Evolutionary conservation across 2,329 filamentous ascomycete species (phyloP), one percentile per base, ranked within the genome.

Genomic region (Botrytis cinerea): DNA sequence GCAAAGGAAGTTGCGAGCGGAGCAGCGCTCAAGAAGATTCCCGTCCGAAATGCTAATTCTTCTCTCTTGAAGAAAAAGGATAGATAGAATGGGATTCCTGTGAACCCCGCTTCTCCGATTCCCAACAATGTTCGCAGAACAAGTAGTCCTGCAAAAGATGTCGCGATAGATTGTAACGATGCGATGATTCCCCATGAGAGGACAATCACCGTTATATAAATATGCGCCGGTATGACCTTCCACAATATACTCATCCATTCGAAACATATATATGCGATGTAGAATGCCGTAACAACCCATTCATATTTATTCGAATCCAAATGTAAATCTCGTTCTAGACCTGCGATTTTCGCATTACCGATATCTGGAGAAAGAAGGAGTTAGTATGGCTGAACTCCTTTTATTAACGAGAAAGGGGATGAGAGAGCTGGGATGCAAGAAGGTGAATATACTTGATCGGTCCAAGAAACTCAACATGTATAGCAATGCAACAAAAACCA

Each of bases 381-480:
- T 67, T 54, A 67, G 64, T 4, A 28, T 48, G 6, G 43, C 28
- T 40, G 18, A 45, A 10, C 32, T 51, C 32, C 54, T 54, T 45
- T n/a, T n/a, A 25, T 54, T 59, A 20, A 71, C n/a, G 48, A 40
- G 10, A 46, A 60, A 14, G 43, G 18, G 35, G 25, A n/a, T 40
- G 45, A 51, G 32, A 62, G 51, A n/a, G 46, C 32, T 4, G n/a
- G 59, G 60, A 43, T 63, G 64, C 35, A 40, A 60, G 46, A 62
- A 22, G 54, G 70, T 63, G 45, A 20, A 72, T 86, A 75, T 84
- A 94, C 93, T 97, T 28, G 93, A 95, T 77, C 94, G 87, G 82
- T 97, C 94, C 76, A 97, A 83, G 80, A 97, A 97, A 75, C 91
- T 92, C 75, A 97, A 85, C 85, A 97, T 88, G 81, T 96, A 98